A percentile compares a stretch with the other conserved stretches of the same genome.
Conservation (phyloP, 352 stramenopile species). For the Pythium aristosporum region DNA sequence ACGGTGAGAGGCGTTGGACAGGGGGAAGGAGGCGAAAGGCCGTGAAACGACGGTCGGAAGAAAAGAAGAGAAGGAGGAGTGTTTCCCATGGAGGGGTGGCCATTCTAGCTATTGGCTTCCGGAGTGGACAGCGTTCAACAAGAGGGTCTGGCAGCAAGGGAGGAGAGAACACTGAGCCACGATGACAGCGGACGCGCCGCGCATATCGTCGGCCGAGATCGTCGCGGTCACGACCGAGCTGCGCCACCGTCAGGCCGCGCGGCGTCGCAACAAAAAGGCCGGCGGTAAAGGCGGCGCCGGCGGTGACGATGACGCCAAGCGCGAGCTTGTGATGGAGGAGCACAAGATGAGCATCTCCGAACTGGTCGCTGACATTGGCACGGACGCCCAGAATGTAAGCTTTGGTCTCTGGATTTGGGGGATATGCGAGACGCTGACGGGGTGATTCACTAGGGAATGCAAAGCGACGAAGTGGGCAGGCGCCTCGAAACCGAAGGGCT, state of each 20-base stretch:
- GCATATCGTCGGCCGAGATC: constrained; percentile 81
- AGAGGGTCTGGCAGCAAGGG: neutral
- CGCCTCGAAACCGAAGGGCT: constrained; percentile 57
- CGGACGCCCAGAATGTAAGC: constrained; percentile 28
- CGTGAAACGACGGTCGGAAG: neutral
- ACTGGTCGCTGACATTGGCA: constrained; percentile 61
- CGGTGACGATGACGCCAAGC: constrained; percentile 61
- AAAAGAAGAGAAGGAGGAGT: too few species aligned
- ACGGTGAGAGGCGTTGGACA: too few species aligned
- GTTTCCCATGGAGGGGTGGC: neutral
- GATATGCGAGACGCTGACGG: neutral
- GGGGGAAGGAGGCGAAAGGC: neutral
- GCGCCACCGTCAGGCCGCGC: constrained; percentile 54
- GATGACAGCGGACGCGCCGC: constrained; percentile 31
- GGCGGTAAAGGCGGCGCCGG: constrained; percentile 39
- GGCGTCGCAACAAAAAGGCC: constrained; percentile 54
- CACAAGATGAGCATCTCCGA: constrained; percentile 73
- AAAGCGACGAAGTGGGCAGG: constrained; percentile 48
- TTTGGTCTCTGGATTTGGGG: too few species aligned
- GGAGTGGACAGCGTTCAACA: neutral
- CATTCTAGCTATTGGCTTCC: constrained; percentile 9
- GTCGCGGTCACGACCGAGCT: constrained; percentile 82
- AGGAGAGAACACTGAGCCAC: neutral
- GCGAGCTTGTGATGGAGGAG: constrained; percentile 81
- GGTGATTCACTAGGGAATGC: constrained; percentile 43